Evolutionary conservation across 2,329 filamentous ascomycete genomes (phyloP).

Genomic region (Emydomyces testavorans): DNA sequence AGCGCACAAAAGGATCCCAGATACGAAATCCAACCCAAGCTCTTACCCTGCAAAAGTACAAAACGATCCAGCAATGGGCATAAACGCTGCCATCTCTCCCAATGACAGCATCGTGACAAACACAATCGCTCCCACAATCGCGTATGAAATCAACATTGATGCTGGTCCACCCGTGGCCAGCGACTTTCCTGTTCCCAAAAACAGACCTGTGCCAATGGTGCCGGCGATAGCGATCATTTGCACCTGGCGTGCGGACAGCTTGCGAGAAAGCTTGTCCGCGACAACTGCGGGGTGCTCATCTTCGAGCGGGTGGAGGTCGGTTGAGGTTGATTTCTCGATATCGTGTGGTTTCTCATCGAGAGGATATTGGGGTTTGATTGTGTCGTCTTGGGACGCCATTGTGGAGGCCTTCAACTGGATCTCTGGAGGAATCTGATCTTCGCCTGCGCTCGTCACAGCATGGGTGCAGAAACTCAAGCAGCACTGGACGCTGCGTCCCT

Average conservation of each 20-base stretch:
- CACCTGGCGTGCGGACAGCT: slow-evolving; percentile 50
- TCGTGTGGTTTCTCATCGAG: slow-evolving; percentile 7
- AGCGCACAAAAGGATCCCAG: not conserved
- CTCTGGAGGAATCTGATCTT: too few relatives aligned
- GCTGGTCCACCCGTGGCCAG: slow-evolving; percentile 50
- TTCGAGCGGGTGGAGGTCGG: slow-evolving; percentile 4
- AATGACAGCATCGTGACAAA: slow-evolving; percentile 49
- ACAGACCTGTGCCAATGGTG: slow-evolving; percentile 45
- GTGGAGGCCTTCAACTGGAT: not conserved
- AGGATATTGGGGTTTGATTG: not conserved
- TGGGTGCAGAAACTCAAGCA: too few relatives aligned
- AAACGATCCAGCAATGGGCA: slow-evolving; percentile 45
- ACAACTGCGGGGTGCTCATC: slow-evolving; percentile 16
- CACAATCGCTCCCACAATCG: slow-evolving; percentile 47
- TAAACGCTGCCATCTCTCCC: slow-evolving; percentile 50
- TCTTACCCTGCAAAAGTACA: slow-evolving; percentile 44
- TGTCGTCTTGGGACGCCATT: slow-evolving; percentile 2
- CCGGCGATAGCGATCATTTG: slow-evolving; percentile 52
- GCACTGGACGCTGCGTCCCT: too few relatives aligned
- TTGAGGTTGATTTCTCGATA: slow-evolving; percentile 13
- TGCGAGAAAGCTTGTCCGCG: slow-evolving; percentile 43
- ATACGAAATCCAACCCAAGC: not conserved
- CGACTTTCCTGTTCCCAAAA: slow-evolving; percentile 51
- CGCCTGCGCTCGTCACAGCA: too few relatives aligned
- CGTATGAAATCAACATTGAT: slow-evolving; percentile 47